phyloP scores from a whole-genome alignment of 2,329 filamentous ascomycete genomes.

The Pseudogymnoascus verrucosus region DNA sequence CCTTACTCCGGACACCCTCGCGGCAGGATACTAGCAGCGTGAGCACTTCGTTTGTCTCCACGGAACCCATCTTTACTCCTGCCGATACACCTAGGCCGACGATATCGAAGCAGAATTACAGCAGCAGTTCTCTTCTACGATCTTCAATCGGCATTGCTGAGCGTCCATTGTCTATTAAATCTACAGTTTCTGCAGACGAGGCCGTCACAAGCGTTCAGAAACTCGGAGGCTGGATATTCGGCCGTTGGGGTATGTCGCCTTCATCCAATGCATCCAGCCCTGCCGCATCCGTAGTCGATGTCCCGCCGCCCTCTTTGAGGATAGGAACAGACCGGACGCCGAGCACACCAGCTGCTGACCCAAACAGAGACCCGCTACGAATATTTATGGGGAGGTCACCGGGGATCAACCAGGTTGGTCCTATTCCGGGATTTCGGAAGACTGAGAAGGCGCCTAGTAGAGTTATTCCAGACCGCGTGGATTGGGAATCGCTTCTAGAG shows the following conservation, averaged over 20 bases:
- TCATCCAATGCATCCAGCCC: constrained; percentile 20
- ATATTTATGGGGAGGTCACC: constrained; percentile 44
- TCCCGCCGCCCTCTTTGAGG: constrained; percentile 2
- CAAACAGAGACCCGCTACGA: constrained; percentile 26
- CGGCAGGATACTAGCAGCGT: constrained; percentile 38
- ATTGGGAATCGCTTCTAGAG: constrained; percentile 26
- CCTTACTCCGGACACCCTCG: constrained; percentile 38
- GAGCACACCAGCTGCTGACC: constrained; percentile 23
- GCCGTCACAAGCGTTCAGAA: constrained; percentile 38
- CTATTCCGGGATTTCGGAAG: constrained; percentile 62
- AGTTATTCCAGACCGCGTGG: constrained; percentile 22
- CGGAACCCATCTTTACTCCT: constrained; percentile 43
- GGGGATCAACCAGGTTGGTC: constrained; percentile 72
- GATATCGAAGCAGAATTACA: constrained; percentile 37
- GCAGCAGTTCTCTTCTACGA: constrained; percentile 48
- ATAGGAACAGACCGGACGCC: constrained; percentile 22
- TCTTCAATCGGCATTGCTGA: constrained; percentile 38
- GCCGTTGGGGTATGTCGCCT: constrained; percentile 52
- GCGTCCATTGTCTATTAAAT: constrained; percentile 22
- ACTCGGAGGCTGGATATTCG: constrained; percentile 58
- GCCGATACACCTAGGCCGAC: constrained; percentile 53
- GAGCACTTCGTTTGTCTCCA: constrained; percentile 35
- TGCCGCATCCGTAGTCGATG: constrained; percentile 8
- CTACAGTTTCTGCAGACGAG: constrained; percentile 10
- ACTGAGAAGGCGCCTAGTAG: constrained; percentile 23